Evolutionary conservation across 2,329 filamentous ascomycete genomes (phyloP), one percentile per base, ranked within the genome.

Genomic region (Eutypella sp.): DNA sequence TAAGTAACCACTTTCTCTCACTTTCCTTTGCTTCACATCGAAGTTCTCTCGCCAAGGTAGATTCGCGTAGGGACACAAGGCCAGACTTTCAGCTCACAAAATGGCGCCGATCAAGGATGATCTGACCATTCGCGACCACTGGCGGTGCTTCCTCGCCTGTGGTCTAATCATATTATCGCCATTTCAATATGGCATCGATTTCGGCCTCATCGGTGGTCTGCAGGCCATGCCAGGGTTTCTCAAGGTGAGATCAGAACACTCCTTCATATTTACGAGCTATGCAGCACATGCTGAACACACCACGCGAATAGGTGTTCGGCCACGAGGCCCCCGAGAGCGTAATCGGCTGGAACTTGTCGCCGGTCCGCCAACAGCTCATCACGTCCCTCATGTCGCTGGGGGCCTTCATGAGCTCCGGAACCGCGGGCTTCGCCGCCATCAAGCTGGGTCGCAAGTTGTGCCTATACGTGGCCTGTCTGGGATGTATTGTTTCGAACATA

Each of bases 151-250:
- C 36, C 22, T 70, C 6, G 73, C 73, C 19, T 75, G 73, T 46
- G 69, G 70, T 0, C 58, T 76, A 1, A 66, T 76, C 15, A 69
- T 71, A 3, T 67, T 76, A 58, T 72, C 68, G 19, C 72, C 73
- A 0, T 76, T 77, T 49, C 74, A 76, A 47, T 76, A 77, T 56
- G 74, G 74, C 23, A 60, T 74, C 37, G 72, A 77, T 50, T 77
- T 76, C 52, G 72, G 73, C 19, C 59, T 75, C 19, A 76, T 76
- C 41, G 71, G 71, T 22, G 72, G 73, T 33, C 54, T 76, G 1
- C 73, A 76, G 57, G 73, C 73, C 48, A 76, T 75, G 73, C 57
- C 63, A 2, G 73, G 72, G 13, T 76, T 76, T 41, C 64, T 75
- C 5, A 59, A 68, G 57, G 70, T 69, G 50, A 20, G 33, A 40